Evolutionary conservation across 2,329 filamentous ascomycete genomes (phyloP), one percentile per base, ranked within the genome.

Genomic region (Claviceps purpurea): DNA sequence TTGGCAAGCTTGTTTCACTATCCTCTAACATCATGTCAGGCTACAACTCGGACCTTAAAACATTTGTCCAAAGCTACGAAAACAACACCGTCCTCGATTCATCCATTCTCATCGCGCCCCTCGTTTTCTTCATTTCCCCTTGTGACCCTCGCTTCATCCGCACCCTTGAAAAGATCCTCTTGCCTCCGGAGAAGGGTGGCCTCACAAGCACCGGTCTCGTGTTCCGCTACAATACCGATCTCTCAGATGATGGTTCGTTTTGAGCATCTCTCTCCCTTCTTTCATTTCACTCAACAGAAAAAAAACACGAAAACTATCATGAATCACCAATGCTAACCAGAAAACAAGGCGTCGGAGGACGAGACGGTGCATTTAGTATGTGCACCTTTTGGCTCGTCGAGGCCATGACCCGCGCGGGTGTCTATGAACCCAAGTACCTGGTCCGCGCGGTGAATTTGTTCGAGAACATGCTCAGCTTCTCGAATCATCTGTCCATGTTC

Each of bases 371-470:
- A 20, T 89, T 89, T 62, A 82, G 77, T 61, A 89, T 89, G 84
- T 88, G 85, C 62, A 89, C 85, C 0, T 89, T 89, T 64, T 89
- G 86, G 86, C 77, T 89, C 0, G 84, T 89, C 13, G 86, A 89
- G 66, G 84, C 85, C 24, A 75, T 89, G 68, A 87, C 84, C 34
- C 75, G 85, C 37, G 84, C 84, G 57, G 70, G 76, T 58, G 69
- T 73, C 47, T 84, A 85, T 63, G 80, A 86, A 57, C 70, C 72
- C n/a, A 81, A 78, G 56, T 85, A 86, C 58, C 69, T 83, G 20
- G 64, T 71, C 13, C 71, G 74, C 11, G 79, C 85, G 6, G 74
- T 86, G 57, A 84, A 78, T 57, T 72, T 88, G 43, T 89, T 89
- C 59, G 85, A 89, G 67, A 88, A 87, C 60, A 86, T 89, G 74